A percentile compares a stretch with the other conserved stretches of the same genome.
phyloP scores from a whole-genome alignment of 257 asterid species.

The Parsonsia alboflavescens region DNA sequence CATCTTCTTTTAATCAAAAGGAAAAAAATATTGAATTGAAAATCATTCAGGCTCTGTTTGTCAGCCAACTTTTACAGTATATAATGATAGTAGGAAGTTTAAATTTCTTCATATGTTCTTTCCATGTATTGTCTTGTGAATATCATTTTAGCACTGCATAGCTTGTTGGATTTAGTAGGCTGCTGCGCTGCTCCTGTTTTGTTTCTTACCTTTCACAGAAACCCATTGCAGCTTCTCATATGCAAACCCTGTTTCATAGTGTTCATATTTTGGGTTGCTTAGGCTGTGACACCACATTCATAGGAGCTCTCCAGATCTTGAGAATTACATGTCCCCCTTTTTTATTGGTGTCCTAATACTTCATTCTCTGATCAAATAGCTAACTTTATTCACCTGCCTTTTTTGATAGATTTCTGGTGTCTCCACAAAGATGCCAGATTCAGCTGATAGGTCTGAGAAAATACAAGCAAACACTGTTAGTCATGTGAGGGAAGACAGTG shows the following conservation, averaged over 20 bases:
- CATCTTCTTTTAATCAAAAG: neutral
- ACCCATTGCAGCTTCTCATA: neutral
- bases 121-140: neutral
- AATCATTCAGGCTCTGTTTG: neutral
- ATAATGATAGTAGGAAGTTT: neutral
- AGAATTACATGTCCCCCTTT: neutral
- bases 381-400: slow-evolving; percentile 7
- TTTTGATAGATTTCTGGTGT: slow-evolving; percentile 51
- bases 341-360: neutral
- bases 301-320: neutral
- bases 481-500: slow-evolving; percentile 54
- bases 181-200: neutral
- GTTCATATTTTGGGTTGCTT: slow-evolving; percentile 2
- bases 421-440: slow-evolving; percentile 52
- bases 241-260: neutral
- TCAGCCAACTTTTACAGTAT: neutral
- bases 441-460: slow-evolving; percentile 38
- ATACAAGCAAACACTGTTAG: slow-evolving; percentile 24
- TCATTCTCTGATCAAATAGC: neutral
- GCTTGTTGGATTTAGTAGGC: neutral
- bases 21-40: neutral
- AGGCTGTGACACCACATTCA: neutral
- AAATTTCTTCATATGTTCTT: too few relatives aligned
- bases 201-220: neutral
- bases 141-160: neutral